phyloP scores from a whole-genome alignment of 768 basidiomycete species.

The Podaxis rugospora region DNA sequence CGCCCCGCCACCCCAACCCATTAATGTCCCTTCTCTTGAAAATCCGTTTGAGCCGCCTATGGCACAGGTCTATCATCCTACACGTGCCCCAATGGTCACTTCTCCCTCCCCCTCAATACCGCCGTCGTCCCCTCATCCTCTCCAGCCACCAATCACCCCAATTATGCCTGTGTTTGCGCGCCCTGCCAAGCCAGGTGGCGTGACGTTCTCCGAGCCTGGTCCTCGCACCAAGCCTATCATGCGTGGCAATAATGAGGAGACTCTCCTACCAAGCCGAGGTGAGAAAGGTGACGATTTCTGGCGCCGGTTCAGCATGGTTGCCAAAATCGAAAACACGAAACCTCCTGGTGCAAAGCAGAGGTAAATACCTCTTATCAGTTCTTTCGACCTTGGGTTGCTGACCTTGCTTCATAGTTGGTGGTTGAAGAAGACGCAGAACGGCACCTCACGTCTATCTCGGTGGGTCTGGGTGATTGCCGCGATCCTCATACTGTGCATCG shows the following conservation, averaged over 20 bases:
- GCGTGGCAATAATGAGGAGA: slow-evolving; percentile 65
- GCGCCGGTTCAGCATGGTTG: slow-evolving; percentile 83
- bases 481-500: slow-evolving; percentile 47
- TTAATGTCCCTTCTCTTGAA: slow-evolving; percentile 16
- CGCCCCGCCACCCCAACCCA: slow-evolving; percentile 18
- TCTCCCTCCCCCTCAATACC: slow-evolving; percentile 20
- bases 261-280: slow-evolving; percentile 60
- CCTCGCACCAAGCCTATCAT: slow-evolving; percentile 46
- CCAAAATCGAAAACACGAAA: slow-evolving; percentile 53
- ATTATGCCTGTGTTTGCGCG: slow-evolving; percentile 76
- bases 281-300: slow-evolving; percentile 83
- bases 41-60: slow-evolving; percentile 24
- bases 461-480: slow-evolving; percentile 74
- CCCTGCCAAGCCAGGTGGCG: slow-evolving; percentile 29
- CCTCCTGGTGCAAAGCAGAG: slow-evolving; percentile 37
- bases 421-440: slow-evolving; percentile 60
- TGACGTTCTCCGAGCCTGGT: slow-evolving; percentile 42
- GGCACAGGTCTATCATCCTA: slow-evolving; percentile 1
- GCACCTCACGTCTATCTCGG: slow-evolving; percentile 47
- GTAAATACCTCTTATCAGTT: slow-evolving; percentile 18
- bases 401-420: slow-evolving; percentile 42
- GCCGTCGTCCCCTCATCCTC: slow-evolving; percentile 58
- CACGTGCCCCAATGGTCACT: background rate
- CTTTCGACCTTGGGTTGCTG: background rate
- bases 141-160: slow-evolving; percentile 73